Evolutionary conservation across 148 eudicot species (phyloP), one percentile per base, ranked within the genome.

Genomic region (Chenopodium album): DNA sequence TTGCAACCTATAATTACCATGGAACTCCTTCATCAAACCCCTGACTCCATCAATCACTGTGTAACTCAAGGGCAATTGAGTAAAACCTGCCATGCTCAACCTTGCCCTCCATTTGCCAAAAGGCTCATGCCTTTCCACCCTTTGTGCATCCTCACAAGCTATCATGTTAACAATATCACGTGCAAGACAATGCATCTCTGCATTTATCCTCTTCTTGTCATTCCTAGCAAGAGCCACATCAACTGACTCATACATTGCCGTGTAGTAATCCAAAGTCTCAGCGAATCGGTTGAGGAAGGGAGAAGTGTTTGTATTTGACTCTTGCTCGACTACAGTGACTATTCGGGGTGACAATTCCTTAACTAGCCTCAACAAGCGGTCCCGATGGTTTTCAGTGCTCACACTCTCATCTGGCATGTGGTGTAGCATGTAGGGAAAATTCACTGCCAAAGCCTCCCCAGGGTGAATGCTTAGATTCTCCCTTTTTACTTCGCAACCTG

Each of bases 361-460:
- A 28, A 96, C 92, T 19, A 96, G 88, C 76, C 97, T 85, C 10
- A 96, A 72, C 7, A 96, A 82, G 44, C 97, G 87, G 88, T 96
- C 99, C 20, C 99, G 84, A 41, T 92, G 99, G 74, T 96, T 96
- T 5, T 14, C 68, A 2, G 95, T 94, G 89, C 82, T 90, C 76
- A 96, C 99, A 22, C 99, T 94, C 87, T 96, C 99, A 22, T 96
- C 99, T 0, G 99, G 99, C 94, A 94, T 92, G 88, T 96, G 99
- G 85, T 96, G 99, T 52, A 96, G 65, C 90, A 91, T 83, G 84
- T 82, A 96, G 0, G 99, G 97, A 64, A 96, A 96, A 34, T 91
- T 94, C 69, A 96, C 98, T 0, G 93, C 97, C 83, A 96, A 23
- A 3, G 98, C 97, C 79, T 94, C 99, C 2, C 93, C 95, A 0